Base-by-base conservation (phyloP, 73 alveolate species). In the Uronychia setigera region DNA sequence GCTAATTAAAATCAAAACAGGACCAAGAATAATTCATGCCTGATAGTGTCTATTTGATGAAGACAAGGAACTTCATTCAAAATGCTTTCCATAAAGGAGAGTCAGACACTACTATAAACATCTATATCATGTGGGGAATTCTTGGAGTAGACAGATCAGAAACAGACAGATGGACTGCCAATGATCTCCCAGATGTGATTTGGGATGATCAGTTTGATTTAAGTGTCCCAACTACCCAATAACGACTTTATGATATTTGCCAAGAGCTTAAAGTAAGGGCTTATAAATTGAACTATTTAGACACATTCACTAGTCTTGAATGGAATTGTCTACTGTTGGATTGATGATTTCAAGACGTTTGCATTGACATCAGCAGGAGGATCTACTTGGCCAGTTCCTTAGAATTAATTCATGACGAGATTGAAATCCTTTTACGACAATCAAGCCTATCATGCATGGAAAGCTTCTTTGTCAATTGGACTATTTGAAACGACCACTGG, bases 161-260 rank as follows among this genome's bases (percentile, higher is more conserved):
- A 11, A 77, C 11, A 13, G 29, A 35, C 29, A 31, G 26, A 79
- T 79, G 58, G 33, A 19, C 33, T 26, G 35, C 85, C 26, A 33
- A 31, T 11, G 35, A 79, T 11, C 31, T 32, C 1, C 77, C 77
- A 5, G 58, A 28, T 14, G 27, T 79, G 9, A 79, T 79, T 13
- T 79, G 85, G 85, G 85, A 79, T 79, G 85, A 79, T n/a, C 9
- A 31, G 9, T 79, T 79, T 34, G 85, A 79, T 79, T 25, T 79
- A n/a, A n/a, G n/a, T n/a, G n/a, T n/a, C n/a, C n/a, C n/a, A 32
- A 33, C 33, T 5, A 79, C 31, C 77, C 85, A 79, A 79, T 32
- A 79, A 34, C 9, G 85, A 32, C 1, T 79, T 28, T 19, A 33
- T 14, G 85, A 79, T 11, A 79, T 79, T 19, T 79, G 85, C 29